A percentile compares a stretch with the other conserved stretches of the same genome.
Evolutionary conservation across 768 basidiomycete genomes (phyloP).

Genomic region (Termitomyces sp.): DNA sequence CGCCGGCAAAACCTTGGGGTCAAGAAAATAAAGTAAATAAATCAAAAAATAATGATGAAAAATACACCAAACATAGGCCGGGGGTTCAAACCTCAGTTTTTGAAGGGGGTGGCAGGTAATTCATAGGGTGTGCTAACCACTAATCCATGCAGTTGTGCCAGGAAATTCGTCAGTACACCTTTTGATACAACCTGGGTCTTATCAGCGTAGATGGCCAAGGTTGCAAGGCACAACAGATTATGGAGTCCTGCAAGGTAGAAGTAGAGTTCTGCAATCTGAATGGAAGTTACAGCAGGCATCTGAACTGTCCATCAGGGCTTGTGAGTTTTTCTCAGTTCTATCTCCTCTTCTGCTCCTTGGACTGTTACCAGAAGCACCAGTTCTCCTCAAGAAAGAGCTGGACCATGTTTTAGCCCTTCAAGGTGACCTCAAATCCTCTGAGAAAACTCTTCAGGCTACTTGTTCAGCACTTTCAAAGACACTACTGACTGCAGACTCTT

Average conservation of each 20-base stretch:
- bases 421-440: neutral
- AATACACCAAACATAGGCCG: too few species aligned
- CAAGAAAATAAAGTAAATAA: too few species aligned
- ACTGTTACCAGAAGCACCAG: slow-evolving; percentile 16
- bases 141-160: too few species aligned
- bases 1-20: too few species aligned
- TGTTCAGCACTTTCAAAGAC: too few species aligned
- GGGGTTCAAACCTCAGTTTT: too few species aligned
- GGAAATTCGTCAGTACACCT: too few species aligned
- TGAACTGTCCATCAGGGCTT: neutral
- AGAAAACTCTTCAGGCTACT: neutral
- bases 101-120: too few species aligned
- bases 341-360: too few species aligned
- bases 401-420: neutral
- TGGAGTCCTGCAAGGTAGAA: neutral
- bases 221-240: neutral
- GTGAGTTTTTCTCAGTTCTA: neutral
- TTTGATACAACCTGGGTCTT: too few species aligned
- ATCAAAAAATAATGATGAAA: too few species aligned
- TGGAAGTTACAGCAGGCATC: neutral
- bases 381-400: neutral
- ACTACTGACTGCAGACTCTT: neutral
- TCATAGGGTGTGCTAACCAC: too few species aligned
- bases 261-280: neutral
- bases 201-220: neutral